phyloP scores from a whole-genome alignment of 2,329 filamentous ascomycete genomes.

The Arthroderma sp. region DNA sequence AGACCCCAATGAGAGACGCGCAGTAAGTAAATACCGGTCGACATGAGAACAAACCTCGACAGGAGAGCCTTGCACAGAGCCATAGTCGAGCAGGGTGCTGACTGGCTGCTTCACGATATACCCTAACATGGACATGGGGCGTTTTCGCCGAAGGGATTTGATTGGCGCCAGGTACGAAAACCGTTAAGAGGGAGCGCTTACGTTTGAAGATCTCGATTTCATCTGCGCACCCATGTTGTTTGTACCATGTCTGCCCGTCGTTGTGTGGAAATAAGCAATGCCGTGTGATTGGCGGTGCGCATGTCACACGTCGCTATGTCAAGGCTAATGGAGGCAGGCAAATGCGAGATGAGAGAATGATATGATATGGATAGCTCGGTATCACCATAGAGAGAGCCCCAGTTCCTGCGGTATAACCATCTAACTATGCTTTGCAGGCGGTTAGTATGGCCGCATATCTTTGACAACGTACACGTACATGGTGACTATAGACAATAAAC shows the following conservation, averaged over 20 bases:
- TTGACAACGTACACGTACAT: background rate
- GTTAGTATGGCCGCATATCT: background rate
- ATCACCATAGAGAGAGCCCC: background rate
- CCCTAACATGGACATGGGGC: background rate
- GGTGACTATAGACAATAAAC: background rate
- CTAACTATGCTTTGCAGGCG: background rate
- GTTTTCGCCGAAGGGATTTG: background rate
- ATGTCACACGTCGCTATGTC: conserved; percentile 1
- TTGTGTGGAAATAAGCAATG: background rate
- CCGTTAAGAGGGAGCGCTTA: conserved; percentile 1
- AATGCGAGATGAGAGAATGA: background rate
- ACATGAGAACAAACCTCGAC: background rate
- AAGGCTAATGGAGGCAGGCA: background rate
- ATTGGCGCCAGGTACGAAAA: conserved; percentile 1
- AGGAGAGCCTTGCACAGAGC: background rate
- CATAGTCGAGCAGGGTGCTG: background rate
- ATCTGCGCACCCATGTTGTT: background rate
- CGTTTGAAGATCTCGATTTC: conserved; percentile 1
- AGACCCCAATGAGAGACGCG: background rate
- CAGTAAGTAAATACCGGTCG: conserved; percentile 3
- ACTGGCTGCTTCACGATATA: conserved; percentile 1
- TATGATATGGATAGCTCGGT: background rate
- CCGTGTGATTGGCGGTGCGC: background rate
- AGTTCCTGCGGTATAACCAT: background rate
- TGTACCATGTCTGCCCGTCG: background rate